These are phyloP conservation scores for Termitomyces heimii DNA, from an alignment of 768 basidiomycete species.

Conservation along the genomic window DNA sequence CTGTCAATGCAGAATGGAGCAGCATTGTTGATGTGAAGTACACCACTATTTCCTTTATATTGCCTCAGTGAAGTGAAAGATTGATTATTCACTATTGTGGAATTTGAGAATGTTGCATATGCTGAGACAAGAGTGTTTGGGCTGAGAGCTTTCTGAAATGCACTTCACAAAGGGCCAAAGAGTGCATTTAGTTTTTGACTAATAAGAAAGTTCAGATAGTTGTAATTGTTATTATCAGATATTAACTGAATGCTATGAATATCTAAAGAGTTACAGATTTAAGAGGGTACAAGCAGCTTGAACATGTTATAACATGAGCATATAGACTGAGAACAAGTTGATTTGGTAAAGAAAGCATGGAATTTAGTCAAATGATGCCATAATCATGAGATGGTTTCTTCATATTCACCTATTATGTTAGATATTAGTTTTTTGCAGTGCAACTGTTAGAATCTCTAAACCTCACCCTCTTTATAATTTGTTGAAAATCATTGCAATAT, in stretches of 20 bases:
- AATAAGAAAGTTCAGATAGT: too few species aligned
- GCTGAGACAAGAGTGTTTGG: too few species aligned
- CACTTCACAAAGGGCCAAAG: background rate
- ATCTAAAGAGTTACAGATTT: background rate
- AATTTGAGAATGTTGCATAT: background rate
- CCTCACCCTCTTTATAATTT: background rate
- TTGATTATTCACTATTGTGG: background rate
- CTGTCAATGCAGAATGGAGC: background rate
- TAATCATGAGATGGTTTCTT: background rate
- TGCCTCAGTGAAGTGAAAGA: background rate
- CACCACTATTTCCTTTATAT: background rate
- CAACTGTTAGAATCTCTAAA: too few species aligned
- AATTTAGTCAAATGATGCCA: background rate
- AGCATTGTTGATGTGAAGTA: background rate
- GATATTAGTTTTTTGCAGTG: too few species aligned
- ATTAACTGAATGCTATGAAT: too few species aligned
- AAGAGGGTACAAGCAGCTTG: background rate
- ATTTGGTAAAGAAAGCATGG: background rate
- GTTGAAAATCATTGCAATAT: constrained; percentile 1
- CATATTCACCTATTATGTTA: background rate
- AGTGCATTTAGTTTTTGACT: too few species aligned
- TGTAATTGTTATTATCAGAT: too few species aligned
- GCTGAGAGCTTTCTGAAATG: background rate
- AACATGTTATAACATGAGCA: background rate
- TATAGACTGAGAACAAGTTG: background rate